Conservation (phyloP, 768 basidiomycete species). For the Tephrocybe sp. region DNA sequence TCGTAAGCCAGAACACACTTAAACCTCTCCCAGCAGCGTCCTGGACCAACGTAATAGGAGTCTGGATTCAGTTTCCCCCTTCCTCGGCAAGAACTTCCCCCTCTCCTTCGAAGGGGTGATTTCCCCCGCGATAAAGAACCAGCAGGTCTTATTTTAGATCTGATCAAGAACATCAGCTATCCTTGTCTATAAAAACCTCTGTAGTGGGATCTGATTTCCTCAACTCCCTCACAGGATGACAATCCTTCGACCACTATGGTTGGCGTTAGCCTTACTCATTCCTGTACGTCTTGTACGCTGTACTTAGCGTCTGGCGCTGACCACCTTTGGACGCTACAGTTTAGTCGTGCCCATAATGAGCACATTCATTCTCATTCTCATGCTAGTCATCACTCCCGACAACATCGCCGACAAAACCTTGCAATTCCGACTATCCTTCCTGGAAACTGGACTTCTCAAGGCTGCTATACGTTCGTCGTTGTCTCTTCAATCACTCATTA, state of each 20-base stretch:
- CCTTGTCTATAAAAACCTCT: constrained; percentile 27
- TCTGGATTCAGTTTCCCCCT: constrained; percentile 18
- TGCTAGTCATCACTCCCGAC: constrained; percentile 18
- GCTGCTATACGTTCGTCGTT: constrained; percentile 60
- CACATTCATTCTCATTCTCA: constrained; percentile 23
- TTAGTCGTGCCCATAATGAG: constrained; percentile 22
- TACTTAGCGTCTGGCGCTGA: constrained; percentile 7
- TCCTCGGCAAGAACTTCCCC: constrained; percentile 19
- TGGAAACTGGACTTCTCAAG: constrained; percentile 52
- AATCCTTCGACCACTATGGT: constrained; percentile 27
- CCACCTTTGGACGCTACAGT: constrained; percentile 13
- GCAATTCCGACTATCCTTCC: constrained; percentile 45
- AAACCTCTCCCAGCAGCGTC: constrained; percentile 2
- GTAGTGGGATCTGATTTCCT: constrained; percentile 15
- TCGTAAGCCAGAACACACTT: constrained; percentile 1
- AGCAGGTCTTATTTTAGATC: constrained; percentile 27
- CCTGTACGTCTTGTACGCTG: constrained; percentile 29
- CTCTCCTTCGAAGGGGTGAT: constrained; percentile 19
- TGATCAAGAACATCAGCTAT: constrained; percentile 22
- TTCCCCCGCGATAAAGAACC: constrained; percentile 19
- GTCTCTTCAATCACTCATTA: not conserved
- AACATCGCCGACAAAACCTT: constrained; percentile 33
- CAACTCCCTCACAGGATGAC: constrained; percentile 28
- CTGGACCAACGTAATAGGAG: constrained; percentile 24
- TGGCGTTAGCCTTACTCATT: constrained; percentile 35